These are phyloP conservation scores for Candida alai DNA, from an alignment of 805 yeast species.

Conservation along the genomic window DNA sequence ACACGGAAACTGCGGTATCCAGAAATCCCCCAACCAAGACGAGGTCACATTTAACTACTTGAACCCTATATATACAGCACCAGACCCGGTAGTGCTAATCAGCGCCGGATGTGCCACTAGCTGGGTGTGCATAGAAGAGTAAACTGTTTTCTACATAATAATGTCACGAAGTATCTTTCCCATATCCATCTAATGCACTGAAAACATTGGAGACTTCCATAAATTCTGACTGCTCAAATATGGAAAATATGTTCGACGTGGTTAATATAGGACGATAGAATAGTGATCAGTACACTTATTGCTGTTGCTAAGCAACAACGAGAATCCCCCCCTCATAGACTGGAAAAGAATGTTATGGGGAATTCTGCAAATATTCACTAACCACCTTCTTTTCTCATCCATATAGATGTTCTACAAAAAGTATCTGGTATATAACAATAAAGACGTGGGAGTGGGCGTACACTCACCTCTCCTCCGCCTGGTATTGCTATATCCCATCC, in stretches of 20 bases:
- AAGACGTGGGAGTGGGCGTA: not conserved
- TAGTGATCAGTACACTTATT: constrained; percentile 27
- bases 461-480: too few species aligned
- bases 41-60: constrained; percentile 35
- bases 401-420: constrained; percentile 4
- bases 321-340: constrained; percentile 2
- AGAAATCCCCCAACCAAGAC: constrained; percentile 10
- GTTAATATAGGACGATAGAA: constrained; percentile 64
- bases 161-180: constrained; percentile 76
- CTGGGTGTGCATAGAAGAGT: constrained; percentile 43
- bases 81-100: constrained; percentile 24
- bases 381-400: constrained; percentile 13
- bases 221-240: constrained; percentile 43
- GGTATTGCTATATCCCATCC: too few species aligned
- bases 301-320: constrained; percentile 1
- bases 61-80: constrained; percentile 27
- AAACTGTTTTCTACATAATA: constrained; percentile 9
- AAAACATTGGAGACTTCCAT: constrained; percentile 7
- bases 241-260: constrained; percentile 80
- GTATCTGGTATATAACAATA: not conserved
- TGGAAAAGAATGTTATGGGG: constrained; percentile 7
- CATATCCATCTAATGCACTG: constrained; percentile 62
- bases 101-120: constrained; percentile 68
- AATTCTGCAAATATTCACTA: constrained; percentile 5
- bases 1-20: constrained; percentile 87